Percentiles rank a stretch among this genome's conserved stretches.
Evolutionary conservation across 2,329 filamentous ascomycete genomes (phyloP).

Genomic region (Sporothrix protearum): DNA sequence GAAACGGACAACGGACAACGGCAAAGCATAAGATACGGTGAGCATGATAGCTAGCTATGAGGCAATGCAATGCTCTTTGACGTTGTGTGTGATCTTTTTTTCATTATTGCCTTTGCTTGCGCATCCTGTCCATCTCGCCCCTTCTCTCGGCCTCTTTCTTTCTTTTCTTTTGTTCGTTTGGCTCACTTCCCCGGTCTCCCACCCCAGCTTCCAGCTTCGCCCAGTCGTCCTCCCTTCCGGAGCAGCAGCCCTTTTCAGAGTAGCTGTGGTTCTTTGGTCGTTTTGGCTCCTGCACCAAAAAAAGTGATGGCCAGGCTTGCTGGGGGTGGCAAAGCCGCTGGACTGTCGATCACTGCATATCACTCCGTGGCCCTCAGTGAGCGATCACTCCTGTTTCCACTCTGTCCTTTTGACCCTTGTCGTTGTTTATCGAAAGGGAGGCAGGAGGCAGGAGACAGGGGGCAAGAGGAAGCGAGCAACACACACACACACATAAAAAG

Average conservation of each 20-base stretch:
- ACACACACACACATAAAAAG: too few relatives aligned
- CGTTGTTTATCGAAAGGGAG: neutral
- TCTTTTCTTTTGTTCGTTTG: neutral
- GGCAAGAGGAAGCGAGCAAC: too few relatives aligned
- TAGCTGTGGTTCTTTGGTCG: slow-evolving; percentile 1
- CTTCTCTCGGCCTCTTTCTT: neutral
- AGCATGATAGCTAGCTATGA: neutral
- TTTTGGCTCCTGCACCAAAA: neutral
- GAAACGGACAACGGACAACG: neutral
- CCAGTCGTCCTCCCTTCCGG: slow-evolving; percentile 10
- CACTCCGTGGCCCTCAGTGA: neutral
- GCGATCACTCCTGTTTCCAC: neutral
- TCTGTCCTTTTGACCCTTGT: neutral
- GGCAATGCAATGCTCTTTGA: neutral
- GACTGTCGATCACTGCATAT: slow-evolving; percentile 2
- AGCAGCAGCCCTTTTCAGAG: slow-evolving; percentile 8
- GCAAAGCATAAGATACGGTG: neutral
- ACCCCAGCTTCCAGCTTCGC: neutral
- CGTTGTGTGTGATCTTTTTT: neutral
- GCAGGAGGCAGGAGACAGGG: neutral
- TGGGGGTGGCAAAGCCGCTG: neutral
- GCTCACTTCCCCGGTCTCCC: neutral
- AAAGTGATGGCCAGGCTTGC: neutral
- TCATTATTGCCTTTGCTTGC: neutral
- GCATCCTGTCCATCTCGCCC: neutral